Percentiles rank a stretch among this genome's conserved stretches.
Conservation (phyloP, 805 yeast genomes). For the Limtongia smithiae region DNA sequence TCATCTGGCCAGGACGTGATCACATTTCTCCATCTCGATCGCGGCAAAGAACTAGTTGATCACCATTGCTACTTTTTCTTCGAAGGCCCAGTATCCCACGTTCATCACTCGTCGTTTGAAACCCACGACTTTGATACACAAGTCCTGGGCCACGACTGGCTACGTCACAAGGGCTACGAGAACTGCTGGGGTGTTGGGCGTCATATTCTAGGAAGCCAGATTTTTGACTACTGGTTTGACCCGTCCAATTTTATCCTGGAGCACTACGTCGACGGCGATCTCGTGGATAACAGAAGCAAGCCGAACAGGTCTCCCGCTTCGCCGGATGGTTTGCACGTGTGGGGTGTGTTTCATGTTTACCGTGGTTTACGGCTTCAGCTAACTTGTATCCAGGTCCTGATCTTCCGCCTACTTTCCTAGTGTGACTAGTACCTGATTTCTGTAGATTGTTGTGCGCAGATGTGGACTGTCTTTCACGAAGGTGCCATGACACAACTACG, state of each 20-base stretch:
- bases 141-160: slow-evolving; percentile 5
- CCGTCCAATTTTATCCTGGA: slow-evolving; percentile 1
- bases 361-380: no score
- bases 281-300: background rate
- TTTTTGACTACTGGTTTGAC: slow-evolving; percentile 3
- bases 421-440: no score
- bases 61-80: slow-evolving; percentile 1
- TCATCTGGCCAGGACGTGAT: background rate
- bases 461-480: no score
- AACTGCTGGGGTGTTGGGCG: slow-evolving; percentile 1
- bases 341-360: no score
- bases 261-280: slow-evolving; percentile 3
- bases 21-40: background rate
- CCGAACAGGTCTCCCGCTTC: background rate
- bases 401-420: no score
- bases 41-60: background rate
- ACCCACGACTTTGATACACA: slow-evolving; percentile 3
- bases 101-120: slow-evolving; percentile 1
- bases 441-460: no score
- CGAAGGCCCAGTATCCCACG: slow-evolving; percentile 3
- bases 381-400: no score
- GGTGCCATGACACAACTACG: no score
- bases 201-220: slow-evolving; percentile 1
- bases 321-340: slow-evolving; percentile 2
- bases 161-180: slow-evolving; percentile 4